Percentiles rank a stretch among this genome's conserved stretches.
phyloP scores from a whole-genome alignment of 2,329 filamentous ascomycete species.

The Fusarium chaquense region DNA sequence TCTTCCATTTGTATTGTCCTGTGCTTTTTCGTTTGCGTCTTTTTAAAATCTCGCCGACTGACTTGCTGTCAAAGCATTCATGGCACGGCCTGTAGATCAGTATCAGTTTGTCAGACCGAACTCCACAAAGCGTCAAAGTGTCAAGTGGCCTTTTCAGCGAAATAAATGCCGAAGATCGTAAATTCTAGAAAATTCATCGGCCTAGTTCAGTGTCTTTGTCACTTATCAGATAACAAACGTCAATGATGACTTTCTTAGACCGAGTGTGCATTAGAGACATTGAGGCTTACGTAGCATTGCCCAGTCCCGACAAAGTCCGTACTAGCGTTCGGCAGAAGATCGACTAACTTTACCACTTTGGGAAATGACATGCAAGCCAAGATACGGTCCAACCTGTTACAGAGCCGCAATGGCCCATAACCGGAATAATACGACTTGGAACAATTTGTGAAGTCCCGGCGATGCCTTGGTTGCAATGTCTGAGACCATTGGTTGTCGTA shows the following conservation, averaged over 20 bases:
- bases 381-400: conserved; percentile 4
- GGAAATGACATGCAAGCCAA: conserved; percentile 1
- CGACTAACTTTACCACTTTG: neutral
- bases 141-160: neutral
- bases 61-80: neutral
- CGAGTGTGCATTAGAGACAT: neutral
- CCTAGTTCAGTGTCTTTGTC: neutral
- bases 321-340: neutral
- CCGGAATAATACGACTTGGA: neutral
- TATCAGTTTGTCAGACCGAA: neutral
- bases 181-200: neutral
- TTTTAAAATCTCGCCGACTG: neutral
- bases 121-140: neutral
- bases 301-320: neutral
- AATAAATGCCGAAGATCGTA: neutral
- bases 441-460: neutral
- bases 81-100: conserved; percentile 4
- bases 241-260: neutral
- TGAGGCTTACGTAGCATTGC: neutral
- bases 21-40: neutral
- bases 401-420: neutral
- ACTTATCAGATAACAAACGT: neutral
- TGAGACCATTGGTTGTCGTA: neutral
- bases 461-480: neutral
- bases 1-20: neutral